phyloP scores from a whole-genome alignment of 1,139 yeast species.

The Hansenula sp. region DNA sequence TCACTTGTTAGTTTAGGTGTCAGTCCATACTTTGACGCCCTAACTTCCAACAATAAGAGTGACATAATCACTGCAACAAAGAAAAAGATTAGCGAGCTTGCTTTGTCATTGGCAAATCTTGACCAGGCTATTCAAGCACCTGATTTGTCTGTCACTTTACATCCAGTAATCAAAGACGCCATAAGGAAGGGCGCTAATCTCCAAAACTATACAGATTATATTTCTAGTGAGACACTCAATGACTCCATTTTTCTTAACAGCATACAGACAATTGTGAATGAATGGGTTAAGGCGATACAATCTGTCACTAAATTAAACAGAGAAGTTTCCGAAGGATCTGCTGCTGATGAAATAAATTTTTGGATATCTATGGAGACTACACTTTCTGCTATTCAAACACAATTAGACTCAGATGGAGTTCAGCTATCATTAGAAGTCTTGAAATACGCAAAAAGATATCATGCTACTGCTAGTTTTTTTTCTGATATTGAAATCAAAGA shows the following conservation, averaged over 20 bases:
- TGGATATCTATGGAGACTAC: slow-evolving; percentile 77
- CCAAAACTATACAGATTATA: slow-evolving; percentile 24
- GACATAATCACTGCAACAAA: slow-evolving; percentile 42
- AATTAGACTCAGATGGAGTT: slow-evolving; percentile 52
- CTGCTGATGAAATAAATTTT: slow-evolving; percentile 69
- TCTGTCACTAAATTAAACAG: slow-evolving; percentile 44
- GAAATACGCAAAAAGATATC: slow-evolving; percentile 71
- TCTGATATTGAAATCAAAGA: slow-evolving; percentile 70
- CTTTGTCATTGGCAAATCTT: slow-evolving; percentile 62
- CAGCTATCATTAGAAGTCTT: slow-evolving; percentile 57
- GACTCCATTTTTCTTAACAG: slow-evolving; percentile 61
- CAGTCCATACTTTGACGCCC: slow-evolving; percentile 47
- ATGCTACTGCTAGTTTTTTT: slow-evolving; percentile 67
- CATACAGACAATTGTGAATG: slow-evolving; percentile 61
- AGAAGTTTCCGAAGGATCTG: slow-evolving; percentile 52
- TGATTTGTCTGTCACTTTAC: slow-evolving; percentile 48
- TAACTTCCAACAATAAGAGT: slow-evolving; percentile 25
- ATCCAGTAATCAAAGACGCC: slow-evolving; percentile 45
- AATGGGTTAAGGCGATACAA: slow-evolving; percentile 69
- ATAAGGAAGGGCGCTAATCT: slow-evolving; percentile 30
- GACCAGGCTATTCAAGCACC: slow-evolving; percentile 71
- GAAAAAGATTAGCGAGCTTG: slow-evolving; percentile 66
- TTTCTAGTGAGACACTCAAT: slow-evolving; percentile 31
- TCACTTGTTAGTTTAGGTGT: slow-evolving; percentile 52
- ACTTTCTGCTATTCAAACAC: slow-evolving; percentile 51